A percentile compares a stretch with the other conserved stretches of the same genome.
phyloP scores from a whole-genome alignment of 2,329 filamentous ascomycete genomes.

The Ramichloridium luteum region DNA sequence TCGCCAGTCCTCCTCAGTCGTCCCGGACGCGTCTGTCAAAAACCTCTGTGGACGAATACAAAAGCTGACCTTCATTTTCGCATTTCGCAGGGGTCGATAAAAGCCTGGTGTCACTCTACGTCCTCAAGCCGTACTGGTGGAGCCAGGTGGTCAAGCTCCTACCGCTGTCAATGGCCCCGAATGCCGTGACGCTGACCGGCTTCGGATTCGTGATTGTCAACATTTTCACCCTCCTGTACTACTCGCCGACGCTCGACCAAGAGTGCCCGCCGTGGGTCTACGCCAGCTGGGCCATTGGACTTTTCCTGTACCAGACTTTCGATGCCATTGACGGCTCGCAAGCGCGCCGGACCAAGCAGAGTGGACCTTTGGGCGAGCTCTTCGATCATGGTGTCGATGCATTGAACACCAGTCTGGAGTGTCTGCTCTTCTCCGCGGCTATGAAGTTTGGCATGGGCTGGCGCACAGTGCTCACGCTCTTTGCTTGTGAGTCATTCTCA shows the following conservation, averaged over 20 bases:
- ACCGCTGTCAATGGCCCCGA: slow-evolving; percentile 81
- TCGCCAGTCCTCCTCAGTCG: not conserved
- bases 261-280: slow-evolving; percentile 96
- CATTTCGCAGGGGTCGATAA: slow-evolving; percentile 61
- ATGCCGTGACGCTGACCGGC: slow-evolving; percentile 71
- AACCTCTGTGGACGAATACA: too few species aligned
- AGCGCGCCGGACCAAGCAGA: slow-evolving; percentile 84
- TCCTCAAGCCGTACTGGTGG: slow-evolving; percentile 96
- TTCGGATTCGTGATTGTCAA: slow-evolving; percentile 85
- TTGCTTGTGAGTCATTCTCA: slow-evolving; percentile 51
- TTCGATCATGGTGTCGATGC: slow-evolving; percentile 98
- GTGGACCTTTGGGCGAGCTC: slow-evolving; percentile 84
- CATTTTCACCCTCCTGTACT: slow-evolving; percentile 85
- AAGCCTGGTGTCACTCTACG: slow-evolving; percentile 78
- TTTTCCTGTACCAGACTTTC: slow-evolving; percentile 97
- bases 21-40: too few species aligned
- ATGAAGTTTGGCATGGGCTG: slow-evolving; percentile 91
- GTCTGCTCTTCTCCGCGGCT: slow-evolving; percentile 78
- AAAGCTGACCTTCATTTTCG: slow-evolving; percentile 2
- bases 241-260: slow-evolving; percentile 83
- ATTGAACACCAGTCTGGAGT: slow-evolving; percentile 87
- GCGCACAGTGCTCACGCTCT: slow-evolving; percentile 73
- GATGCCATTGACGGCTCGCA: slow-evolving; percentile 93
- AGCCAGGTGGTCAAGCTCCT: slow-evolving; percentile 89
- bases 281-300: slow-evolving; percentile 72